These are phyloP conservation scores for Plenodomus biglobosus DNA, from an alignment of 2,329 filamentous ascomycete species.

Conservation along the genomic window DNA sequence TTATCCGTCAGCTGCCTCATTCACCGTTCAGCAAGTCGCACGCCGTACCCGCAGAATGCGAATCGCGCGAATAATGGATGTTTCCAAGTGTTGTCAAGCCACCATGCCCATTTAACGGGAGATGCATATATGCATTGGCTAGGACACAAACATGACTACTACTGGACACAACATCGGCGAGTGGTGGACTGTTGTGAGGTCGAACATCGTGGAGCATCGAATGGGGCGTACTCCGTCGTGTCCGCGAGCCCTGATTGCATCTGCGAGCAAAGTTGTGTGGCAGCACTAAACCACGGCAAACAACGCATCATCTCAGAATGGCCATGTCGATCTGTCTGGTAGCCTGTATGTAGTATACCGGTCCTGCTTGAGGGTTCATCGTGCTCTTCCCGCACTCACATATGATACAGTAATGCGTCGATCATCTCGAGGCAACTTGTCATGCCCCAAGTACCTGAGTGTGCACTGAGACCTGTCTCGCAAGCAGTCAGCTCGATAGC, in stretches of 20 bases:
- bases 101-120: not conserved
- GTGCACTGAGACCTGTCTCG: conserved; percentile 8
- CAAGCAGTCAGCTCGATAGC: conserved; percentile 4
- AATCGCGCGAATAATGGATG: not conserved
- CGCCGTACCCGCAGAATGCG: not conserved
- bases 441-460: not conserved
- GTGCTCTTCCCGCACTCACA: not conserved
- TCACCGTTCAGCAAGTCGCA: not conserved
- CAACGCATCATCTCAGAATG: not conserved
- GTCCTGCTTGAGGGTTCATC: not conserved
- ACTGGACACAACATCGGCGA: not conserved
- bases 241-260: not conserved
- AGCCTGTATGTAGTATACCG: not conserved
- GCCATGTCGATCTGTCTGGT: not conserved
- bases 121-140: not conserved
- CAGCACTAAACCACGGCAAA: not conserved
- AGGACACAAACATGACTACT: not conserved
- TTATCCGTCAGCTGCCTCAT: not conserved
- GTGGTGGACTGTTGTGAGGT: not conserved
- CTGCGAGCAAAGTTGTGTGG: not conserved
- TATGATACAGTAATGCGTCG: not conserved
- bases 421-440: not conserved
- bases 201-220: not conserved
- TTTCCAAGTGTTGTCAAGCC: not conserved
- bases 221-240: not conserved